Evolutionary conservation across 2,329 filamentous ascomycete genomes (phyloP).

Genomic region (Celoporthe dispersa): DNA sequence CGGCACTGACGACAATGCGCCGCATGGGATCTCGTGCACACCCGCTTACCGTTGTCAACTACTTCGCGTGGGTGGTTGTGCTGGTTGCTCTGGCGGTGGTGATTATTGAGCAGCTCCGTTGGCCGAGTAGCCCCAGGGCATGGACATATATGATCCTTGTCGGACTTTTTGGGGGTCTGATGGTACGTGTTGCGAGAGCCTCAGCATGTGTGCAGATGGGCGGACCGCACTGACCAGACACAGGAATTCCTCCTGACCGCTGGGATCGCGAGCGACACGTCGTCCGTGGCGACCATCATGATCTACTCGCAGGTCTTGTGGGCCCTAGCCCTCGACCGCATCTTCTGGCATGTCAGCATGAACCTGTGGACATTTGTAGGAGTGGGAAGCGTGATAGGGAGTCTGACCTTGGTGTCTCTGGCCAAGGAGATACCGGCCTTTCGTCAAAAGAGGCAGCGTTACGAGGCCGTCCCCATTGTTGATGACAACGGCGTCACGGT

Average conservation of each 20-base stretch:
- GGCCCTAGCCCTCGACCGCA: slow-evolving; percentile 46
- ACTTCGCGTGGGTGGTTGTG: slow-evolving; percentile 26
- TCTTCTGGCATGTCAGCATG: slow-evolving; percentile 22
- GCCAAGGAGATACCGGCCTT: slow-evolving; percentile 19
- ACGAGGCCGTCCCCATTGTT: not conserved
- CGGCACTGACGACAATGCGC: slow-evolving; percentile 34
- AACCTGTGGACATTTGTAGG: slow-evolving; percentile 21
- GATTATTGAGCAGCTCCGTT: slow-evolving; percentile 48
- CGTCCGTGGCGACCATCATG: slow-evolving; percentile 62
- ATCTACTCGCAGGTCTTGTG: slow-evolving; percentile 63
- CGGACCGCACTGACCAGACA: not conserved
- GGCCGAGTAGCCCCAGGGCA: slow-evolving; percentile 51
- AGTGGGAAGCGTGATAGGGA: slow-evolving; percentile 14
- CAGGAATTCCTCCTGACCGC: slow-evolving; percentile 81
- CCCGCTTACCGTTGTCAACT: slow-evolving; percentile 23
- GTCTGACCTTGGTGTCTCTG: slow-evolving; percentile 19
- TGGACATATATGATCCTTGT: slow-evolving; percentile 72
- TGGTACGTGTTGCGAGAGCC: slow-evolving; percentile 43
- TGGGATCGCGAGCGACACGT: slow-evolving; percentile 73
- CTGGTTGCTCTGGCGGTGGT: slow-evolving; percentile 6
- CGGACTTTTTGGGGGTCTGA: slow-evolving; percentile 75
- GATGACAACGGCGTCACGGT: not conserved
- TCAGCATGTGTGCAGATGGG: not conserved
- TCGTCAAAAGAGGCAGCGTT: not conserved
- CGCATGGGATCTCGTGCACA: slow-evolving; percentile 23